Evolutionary conservation across 345 rosid genomes (phyloP).

Genomic region (Eutrema japonicum): DNA sequence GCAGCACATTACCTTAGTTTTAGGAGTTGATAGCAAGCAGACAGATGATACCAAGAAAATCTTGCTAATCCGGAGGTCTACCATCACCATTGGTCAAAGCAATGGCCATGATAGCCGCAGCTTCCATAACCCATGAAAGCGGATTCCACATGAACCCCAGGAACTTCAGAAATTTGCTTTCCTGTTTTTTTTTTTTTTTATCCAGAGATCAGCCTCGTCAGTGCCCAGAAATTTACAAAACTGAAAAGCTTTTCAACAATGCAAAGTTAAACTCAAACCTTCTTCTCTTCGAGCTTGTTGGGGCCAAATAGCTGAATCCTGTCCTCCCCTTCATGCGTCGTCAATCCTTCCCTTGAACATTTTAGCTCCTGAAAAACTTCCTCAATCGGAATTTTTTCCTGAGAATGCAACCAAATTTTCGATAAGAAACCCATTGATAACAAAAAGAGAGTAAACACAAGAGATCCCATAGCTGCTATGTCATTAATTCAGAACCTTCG

Average conservation of each 20-base stretch:
- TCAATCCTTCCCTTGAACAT: slow-evolving; percentile 78
- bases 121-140: slow-evolving; percentile 55
- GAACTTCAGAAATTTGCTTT: slow-evolving; percentile 40
- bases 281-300: slow-evolving; percentile 95
- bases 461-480: not conserved
- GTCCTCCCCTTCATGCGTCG: slow-evolving; percentile 72
- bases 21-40: slow-evolving; percentile 50
- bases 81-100: slow-evolving; percentile 48
- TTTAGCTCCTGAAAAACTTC: slow-evolving; percentile 86
- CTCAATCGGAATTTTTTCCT: slow-evolving; percentile 59
- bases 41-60: slow-evolving; percentile 50
- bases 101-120: slow-evolving; percentile 52
- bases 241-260: slow-evolving; percentile 15
- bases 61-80: slow-evolving; percentile 52
- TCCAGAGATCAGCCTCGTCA: slow-evolving; percentile 17
- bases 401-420: not conserved
- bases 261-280: slow-evolving; percentile 42
- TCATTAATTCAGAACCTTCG: not conserved
- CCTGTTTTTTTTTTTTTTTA: not conserved
- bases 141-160: slow-evolving; percentile 54
- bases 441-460: not conserved
- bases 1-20: slow-evolving; percentile 43
- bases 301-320: slow-evolving; percentile 80
- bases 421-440: not conserved
- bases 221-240: not conserved